Percentiles rank a stretch among this genome's conserved stretches.
Evolutionary conservation across 2,329 filamentous ascomycete genomes (phyloP).

Genomic region (Aspergillus proliferans): DNA sequence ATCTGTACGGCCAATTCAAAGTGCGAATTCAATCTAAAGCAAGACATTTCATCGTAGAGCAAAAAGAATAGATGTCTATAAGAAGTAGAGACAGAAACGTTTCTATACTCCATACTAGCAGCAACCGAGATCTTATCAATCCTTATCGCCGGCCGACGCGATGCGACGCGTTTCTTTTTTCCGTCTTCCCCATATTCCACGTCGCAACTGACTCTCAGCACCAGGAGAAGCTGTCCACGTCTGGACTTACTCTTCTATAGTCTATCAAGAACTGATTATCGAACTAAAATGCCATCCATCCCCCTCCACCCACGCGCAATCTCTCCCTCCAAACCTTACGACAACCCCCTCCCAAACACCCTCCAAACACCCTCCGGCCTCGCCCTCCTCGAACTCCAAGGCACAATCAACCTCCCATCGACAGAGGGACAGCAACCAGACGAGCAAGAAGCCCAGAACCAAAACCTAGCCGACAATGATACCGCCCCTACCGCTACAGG

Average conservation of each 20-base stretch:
- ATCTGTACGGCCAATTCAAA: no score
- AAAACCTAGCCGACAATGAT: conserved; percentile 22
- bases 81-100: no score
- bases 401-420: conserved; percentile 70
- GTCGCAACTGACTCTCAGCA: neutral
- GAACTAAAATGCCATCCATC: conserved; percentile 36
- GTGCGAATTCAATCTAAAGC: no score
- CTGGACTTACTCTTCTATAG: no score
- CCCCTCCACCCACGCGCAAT: conserved; percentile 28
- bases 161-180: neutral
- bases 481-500: conserved; percentile 5
- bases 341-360: conserved; percentile 67
- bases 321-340: conserved; percentile 4
- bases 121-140: neutral
- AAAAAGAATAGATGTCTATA: no score
- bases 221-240: no score
- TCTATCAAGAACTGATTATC: neutral
- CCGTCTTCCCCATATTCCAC: neutral
- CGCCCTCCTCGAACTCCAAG: conserved; percentile 87
- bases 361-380: conserved; percentile 85
- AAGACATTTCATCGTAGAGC: no score
- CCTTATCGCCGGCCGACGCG: neutral
- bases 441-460: conserved; percentile 18
- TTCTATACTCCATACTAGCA: no score
- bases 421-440: conserved; percentile 12